phyloP scores from a whole-genome alignment of 495 filamentous ascomycete genomes.

The Penicillium turbatum region DNA sequence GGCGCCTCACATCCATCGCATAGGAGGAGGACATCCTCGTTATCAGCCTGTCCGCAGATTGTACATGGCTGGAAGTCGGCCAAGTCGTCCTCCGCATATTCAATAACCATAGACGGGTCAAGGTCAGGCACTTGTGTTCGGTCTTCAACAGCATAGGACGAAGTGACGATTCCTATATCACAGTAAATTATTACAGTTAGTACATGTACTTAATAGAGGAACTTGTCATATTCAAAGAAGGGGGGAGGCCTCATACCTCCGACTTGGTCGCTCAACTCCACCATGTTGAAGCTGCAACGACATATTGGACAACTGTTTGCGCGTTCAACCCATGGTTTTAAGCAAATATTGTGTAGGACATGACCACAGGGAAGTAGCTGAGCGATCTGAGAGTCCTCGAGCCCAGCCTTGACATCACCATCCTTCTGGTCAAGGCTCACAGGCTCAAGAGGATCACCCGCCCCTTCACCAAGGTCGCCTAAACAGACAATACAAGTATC shows the following conservation, averaged over 20 bases:
- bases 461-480: constrained; percentile 71
- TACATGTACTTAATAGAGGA: neutral
- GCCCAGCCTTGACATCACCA: constrained; percentile 28
- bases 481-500: constrained; percentile 97
- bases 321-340: constrained; percentile 89
- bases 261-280: constrained; percentile 71
- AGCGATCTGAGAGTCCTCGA: constrained; percentile 51
- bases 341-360: constrained; percentile 82
- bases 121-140: constrained; percentile 86
- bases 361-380: constrained; percentile 76
- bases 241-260: constrained; percentile 59
- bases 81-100: constrained; percentile 66
- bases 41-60: constrained; percentile 70
- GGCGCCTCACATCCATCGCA: constrained; percentile 83
- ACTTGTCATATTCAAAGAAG: constrained; percentile 4
- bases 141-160: constrained; percentile 81
- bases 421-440: constrained; percentile 42
- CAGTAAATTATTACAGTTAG: constrained; percentile 2
- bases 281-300: constrained; percentile 81
- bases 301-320: constrained; percentile 98
- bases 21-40: constrained; percentile 74
- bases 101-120: constrained; percentile 73
- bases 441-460: constrained; percentile 47
- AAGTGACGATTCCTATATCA: constrained; percentile 60
- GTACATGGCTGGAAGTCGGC: constrained; percentile 64